These are phyloP conservation scores for Ballota nigra DNA, from an alignment of 257 asterid genomes.

Conservation along the genomic window DNA sequence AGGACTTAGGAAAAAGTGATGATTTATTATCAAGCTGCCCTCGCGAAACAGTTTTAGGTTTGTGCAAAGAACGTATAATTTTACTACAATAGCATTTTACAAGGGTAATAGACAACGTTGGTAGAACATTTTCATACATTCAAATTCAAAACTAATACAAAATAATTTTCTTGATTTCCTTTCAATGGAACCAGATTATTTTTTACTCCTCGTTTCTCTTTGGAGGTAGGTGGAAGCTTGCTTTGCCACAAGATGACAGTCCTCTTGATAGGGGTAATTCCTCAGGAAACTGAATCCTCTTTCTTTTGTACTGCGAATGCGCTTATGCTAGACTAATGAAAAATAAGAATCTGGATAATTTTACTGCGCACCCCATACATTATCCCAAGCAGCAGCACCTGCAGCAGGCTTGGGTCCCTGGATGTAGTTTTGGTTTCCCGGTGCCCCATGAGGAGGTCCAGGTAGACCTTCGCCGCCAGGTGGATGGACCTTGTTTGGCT, in stretches of 20 bases:
- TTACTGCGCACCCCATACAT: slow-evolving; percentile 61
- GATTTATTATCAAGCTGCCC: neutral
- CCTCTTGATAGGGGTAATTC: neutral
- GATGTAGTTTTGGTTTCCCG: slow-evolving; percentile 47
- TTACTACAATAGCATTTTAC: neutral
- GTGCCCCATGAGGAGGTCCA: slow-evolving; percentile 49
- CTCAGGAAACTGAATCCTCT: neutral
- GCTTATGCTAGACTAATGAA: neutral
- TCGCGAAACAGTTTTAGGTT: neutral
- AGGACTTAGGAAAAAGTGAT: neutral
- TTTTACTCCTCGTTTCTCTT: neutral
- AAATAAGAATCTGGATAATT: slow-evolving; percentile 17
- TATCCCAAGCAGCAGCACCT: slow-evolving; percentile 75
- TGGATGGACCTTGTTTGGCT: slow-evolving; percentile 52
- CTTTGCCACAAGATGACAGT: neutral
- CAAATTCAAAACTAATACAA: neutral
- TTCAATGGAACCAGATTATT: neutral
- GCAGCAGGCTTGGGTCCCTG: slow-evolving; percentile 80
- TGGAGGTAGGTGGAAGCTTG: neutral
- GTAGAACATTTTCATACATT: neutral
- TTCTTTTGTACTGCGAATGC: slow-evolving; percentile 16
- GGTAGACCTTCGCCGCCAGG: slow-evolving; percentile 62
- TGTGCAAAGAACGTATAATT: neutral
- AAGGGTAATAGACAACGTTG: neutral
- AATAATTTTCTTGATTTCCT: neutral